Conservation (phyloP, 2,329 filamentous ascomycete species). For the Pseudocercospora fijiensis region DNA sequence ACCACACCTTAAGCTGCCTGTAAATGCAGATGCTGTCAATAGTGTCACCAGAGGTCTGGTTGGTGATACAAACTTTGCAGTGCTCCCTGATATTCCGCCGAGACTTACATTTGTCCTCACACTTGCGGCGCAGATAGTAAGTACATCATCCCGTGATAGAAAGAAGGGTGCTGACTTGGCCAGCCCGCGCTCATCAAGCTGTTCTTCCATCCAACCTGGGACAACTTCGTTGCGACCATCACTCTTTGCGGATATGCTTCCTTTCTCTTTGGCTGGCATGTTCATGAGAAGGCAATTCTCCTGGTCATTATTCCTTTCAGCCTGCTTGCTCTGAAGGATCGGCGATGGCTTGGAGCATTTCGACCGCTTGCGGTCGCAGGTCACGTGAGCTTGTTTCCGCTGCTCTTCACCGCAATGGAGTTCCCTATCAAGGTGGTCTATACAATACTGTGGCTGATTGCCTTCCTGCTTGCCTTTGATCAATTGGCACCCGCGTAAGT, state of each 20-base stretch:
- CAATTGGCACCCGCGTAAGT: constrained; percentile 73
- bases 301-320: constrained; percentile 94
- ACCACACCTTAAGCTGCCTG: constrained; percentile 70
- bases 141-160: constrained; percentile 17
- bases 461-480: constrained; percentile 85
- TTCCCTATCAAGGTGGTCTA: constrained; percentile 94
- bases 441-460: constrained; percentile 84
- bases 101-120: constrained; percentile 79
- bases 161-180: background rate
- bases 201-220: constrained; percentile 77
- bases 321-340: constrained; percentile 83
- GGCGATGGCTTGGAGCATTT: constrained; percentile 88
- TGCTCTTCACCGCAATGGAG: constrained; percentile 87
- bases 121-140: constrained; percentile 71
- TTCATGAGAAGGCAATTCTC: constrained; percentile 95
- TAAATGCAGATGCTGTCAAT: constrained; percentile 72
- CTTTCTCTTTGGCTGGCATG: constrained; percentile 97
- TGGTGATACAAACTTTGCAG: constrained; percentile 89
- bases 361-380: constrained; percentile 87
- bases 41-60: constrained; percentile 92
- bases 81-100: constrained; percentile 82
- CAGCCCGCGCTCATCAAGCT: constrained; percentile 75
- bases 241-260: constrained; percentile 94
- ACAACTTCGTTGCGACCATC: constrained; percentile 82
- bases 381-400: constrained; percentile 90